Conservation (phyloP, 192 early-diverging fungal species). For the Entomortierella lignicola region DNA sequence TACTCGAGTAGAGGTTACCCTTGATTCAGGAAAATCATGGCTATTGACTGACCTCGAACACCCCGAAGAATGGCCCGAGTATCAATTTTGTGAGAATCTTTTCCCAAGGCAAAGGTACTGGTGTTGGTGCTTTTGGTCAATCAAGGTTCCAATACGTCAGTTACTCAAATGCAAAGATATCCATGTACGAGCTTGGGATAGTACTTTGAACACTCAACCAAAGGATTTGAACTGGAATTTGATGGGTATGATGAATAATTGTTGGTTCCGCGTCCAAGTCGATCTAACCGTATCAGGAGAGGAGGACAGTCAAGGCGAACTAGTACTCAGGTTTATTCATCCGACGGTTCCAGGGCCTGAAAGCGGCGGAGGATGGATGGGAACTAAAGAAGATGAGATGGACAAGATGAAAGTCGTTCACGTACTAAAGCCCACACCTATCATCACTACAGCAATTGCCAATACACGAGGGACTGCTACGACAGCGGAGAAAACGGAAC, state of each 20-base stretch:
- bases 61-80: conserved; percentile 44
- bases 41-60: conserved; percentile 67
- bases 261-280: conserved; percentile 66
- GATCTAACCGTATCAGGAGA: conserved; percentile 24
- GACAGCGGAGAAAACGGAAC: conserved; percentile 1
- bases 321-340: conserved; percentile 57
- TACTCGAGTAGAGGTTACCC: conserved; percentile 82
- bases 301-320: conserved; percentile 12
- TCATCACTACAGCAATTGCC: conserved; percentile 6
- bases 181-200: conserved; percentile 72
- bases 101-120: conserved; percentile 59
- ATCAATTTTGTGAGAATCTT: not conserved
- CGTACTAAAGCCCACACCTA: not conserved
- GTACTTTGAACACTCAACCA: conserved; percentile 69
- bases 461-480: not conserved
- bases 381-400: conserved; percentile 15
- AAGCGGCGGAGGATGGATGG: conserved; percentile 67
- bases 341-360: conserved; percentile 61
- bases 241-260: conserved; percentile 84
- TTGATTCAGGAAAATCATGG: conserved; percentile 89
- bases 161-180: conserved; percentile 62
- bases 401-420: not conserved
- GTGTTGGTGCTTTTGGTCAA: conserved; percentile 75
- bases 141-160: conserved; percentile 46
- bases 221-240: conserved; percentile 72